Base-by-base conservation (phyloP, 192 early-diverging fungal species). In the Thoreauomyces humboldtii region DNA sequence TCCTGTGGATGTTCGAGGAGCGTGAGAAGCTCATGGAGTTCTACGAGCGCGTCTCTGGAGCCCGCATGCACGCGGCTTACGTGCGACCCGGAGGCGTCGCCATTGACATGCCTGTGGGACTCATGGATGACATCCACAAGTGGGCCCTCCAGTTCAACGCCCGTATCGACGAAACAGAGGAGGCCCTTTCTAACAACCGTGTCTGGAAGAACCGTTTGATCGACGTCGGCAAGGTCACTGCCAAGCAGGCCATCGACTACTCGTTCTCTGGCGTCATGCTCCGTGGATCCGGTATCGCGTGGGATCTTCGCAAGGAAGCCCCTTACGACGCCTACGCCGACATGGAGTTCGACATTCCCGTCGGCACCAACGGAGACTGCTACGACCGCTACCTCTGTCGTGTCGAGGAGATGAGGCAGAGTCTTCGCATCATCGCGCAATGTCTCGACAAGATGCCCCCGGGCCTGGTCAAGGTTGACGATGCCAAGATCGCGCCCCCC, bases 1-100 rank as follows among this genome's bases (percentile, higher is more conserved):
- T 98, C 82, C 80, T 98, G 74, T 98, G 93, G 86, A 87, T 97
- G 90, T 97, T 98, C 68, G 96, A 98, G 83, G 96, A 98, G 80
- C 92, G 96, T 73, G 96, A 98, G 74, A 93, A 95, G 77, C 78
- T 94, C 63, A 98, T 98, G 91, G 96, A 98, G 84, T 96, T 94
- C 67, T 98, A 98, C 76, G 96, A 98, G 73, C 92, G 96, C 71
- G 94, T 96, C 28, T 94, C 91, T 11, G 96, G 96, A 36, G 96
- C 96, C 24, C 92, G 96, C 68, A 93, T 98, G 87, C 96, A 98
- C 77, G 85, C 93, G 33, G 94, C 94, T 33, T 98, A 96, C 71
- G 89, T 98, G 38, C 88, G 96, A 55, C 94, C 94, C 7, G 96
- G 94, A 12, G 96, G 96, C 67, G 96, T 98, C 22, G 80, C 92